A percentile compares a stretch with the other conserved stretches of the same genome.
phyloP scores from a whole-genome alignment of 2,329 filamentous ascomycete genomes.

The Hypoxylon rubiginosum region DNA sequence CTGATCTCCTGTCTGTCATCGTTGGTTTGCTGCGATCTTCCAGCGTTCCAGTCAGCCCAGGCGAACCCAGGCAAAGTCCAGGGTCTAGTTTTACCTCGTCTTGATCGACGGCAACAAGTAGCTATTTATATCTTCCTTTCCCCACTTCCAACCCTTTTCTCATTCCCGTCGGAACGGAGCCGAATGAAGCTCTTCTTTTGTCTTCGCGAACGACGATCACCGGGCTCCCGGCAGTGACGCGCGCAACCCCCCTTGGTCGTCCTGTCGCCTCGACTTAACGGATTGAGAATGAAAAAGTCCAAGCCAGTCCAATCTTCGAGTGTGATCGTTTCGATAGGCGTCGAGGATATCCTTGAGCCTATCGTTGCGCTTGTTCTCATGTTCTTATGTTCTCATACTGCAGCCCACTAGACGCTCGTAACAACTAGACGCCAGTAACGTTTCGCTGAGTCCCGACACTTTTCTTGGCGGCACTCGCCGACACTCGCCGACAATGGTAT shows the following conservation, averaged over 20 bases:
- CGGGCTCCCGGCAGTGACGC: conserved; percentile 25
- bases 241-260: conserved; percentile 1
- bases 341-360: conserved; percentile 1
- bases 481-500: conserved; percentile 9
- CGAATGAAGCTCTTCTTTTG: conserved; percentile 38
- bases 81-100: conserved; percentile 45
- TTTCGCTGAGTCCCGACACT: conserved; percentile 5
- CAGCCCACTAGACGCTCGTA: neutral
- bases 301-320: conserved; percentile 8
- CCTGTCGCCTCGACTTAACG: conserved; percentile 22
- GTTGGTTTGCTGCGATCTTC: conserved; percentile 42
- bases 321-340: conserved; percentile 18
- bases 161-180: conserved; percentile 48
- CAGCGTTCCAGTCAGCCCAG: conserved; percentile 26
- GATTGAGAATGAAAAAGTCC: conserved; percentile 3
- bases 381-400: neutral
- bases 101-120: conserved; percentile 44
- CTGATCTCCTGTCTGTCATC: conserved; percentile 44
- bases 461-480: conserved; percentile 15
- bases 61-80: neutral
- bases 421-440: neutral
- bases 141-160: conserved; percentile 33
- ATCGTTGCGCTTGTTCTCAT: neutral
- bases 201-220: conserved; percentile 24
- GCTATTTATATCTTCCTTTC: conserved; percentile 47